Percentiles rank a stretch among this genome's conserved stretches.
Conservation (phyloP, 2,329 filamentous ascomycete species). For the Ophiocordyceps australis region DNA sequence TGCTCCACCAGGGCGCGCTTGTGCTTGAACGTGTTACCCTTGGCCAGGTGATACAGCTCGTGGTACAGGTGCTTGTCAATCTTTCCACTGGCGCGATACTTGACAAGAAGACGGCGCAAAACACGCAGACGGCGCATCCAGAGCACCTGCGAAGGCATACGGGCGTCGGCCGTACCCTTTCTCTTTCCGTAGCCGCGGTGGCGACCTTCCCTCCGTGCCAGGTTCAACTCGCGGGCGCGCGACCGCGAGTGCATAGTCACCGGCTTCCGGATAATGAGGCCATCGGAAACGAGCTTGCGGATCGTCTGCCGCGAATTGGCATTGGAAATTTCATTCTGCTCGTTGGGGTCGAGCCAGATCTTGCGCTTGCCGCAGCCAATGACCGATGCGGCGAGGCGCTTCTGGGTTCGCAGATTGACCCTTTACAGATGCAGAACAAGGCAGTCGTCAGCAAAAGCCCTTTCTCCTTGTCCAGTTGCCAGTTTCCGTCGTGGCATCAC, state of each 20-base stretch:
- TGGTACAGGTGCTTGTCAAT: conserved; percentile 99
- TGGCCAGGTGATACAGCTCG: conserved; percentile 99
- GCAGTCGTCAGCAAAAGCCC: too few relatives aligned
- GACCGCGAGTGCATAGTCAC: conserved; percentile 99
- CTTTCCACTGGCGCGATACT: conserved; percentile 99
- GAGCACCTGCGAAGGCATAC: conserved; percentile 96
- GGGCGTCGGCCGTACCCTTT: conserved; percentile 99
- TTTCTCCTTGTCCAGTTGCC: too few relatives aligned
- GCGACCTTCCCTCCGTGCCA: conserved; percentile 84
- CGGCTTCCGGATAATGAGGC: conserved; percentile 99
- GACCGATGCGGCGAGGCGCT: conserved; percentile 97
- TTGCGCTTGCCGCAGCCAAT: conserved; percentile 99
- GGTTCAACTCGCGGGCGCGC: conserved; percentile 87
- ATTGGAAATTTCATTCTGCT: conserved; percentile 98
- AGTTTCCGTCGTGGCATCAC: too few relatives aligned
- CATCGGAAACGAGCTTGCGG: conserved; percentile 99
- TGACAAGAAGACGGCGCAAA: conserved; percentile 95
- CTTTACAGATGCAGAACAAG: conserved; percentile 29
- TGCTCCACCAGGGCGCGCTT: conserved; percentile 99
- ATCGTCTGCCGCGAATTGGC: conserved; percentile 99
- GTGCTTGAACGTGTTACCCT: conserved; percentile 99
- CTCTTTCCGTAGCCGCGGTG: conserved; percentile 99
- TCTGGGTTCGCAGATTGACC: conserved; percentile 99
- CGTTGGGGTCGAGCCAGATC: conserved; percentile 99
- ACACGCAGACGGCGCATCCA: conserved; percentile 99